A percentile compares a stretch with the other conserved stretches of the same genome.
Evolutionary conservation across 2,329 filamentous ascomycete genomes (phyloP).

Genomic region (Colletotrichum orbiculare): DNA sequence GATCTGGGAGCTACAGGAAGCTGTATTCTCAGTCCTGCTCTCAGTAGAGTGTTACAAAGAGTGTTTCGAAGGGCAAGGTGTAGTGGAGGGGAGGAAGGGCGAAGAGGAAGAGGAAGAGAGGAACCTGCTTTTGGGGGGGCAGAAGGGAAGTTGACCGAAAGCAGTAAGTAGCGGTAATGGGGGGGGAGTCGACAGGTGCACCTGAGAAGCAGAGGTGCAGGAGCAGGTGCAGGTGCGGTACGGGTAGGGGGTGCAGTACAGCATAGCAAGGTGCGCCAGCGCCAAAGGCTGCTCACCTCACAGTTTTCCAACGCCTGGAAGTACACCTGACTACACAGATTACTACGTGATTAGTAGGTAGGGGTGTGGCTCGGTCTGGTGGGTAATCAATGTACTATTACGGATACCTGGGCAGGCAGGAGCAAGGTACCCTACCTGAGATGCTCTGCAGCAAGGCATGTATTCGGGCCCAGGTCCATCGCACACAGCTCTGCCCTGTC

Average conservation of each 20-base stretch:
- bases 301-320: background rate
- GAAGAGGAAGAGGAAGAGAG: conserved; percentile 40
- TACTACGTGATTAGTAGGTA: conserved; percentile 1
- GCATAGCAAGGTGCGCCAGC: background rate
- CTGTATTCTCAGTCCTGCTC: conserved; percentile 29
- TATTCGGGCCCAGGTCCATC: conserved; percentile 21
- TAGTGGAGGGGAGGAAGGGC: conserved; percentile 37
- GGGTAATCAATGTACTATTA: conserved; percentile 7
- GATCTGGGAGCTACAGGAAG: conserved; percentile 33
- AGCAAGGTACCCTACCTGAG: conserved; percentile 23
- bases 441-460: conserved; percentile 4
- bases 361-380: conserved; percentile 37
- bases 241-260: background rate
- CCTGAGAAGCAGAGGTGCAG: conserved; percentile 34
- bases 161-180: conserved; percentile 37
- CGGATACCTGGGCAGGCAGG: background rate
- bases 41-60: conserved; percentile 42
- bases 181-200: background rate
- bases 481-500: conserved; percentile 19
- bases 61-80: conserved; percentile 39
- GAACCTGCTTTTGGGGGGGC: conserved; percentile 36
- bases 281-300: no score
- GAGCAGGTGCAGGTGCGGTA: conserved; percentile 8
- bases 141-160: conserved; percentile 37
- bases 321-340: conserved; percentile 1